A percentile compares a stretch with the other conserved stretches of the same genome.
These are phyloP conservation scores for Chaetothyriales sp. DNA, from an alignment of 2,329 filamentous ascomycete species.

Conservation along the genomic window DNA sequence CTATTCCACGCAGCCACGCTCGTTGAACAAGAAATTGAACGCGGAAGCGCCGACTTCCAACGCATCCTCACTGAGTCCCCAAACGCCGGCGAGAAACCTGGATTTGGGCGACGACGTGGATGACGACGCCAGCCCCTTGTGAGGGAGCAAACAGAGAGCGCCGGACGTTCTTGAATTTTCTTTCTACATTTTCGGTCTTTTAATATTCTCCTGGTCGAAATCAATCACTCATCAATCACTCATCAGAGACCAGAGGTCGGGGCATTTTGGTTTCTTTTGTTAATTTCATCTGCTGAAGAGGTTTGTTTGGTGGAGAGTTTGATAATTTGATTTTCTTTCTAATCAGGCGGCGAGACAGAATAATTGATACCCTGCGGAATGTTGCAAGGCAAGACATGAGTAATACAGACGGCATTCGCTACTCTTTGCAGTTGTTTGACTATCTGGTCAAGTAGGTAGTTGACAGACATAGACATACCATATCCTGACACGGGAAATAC, in stretches of 20 bases:
- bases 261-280: too few relatives aligned
- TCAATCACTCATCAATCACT: not conserved
- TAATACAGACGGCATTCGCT: not conserved
- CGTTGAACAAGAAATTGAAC: conserved; percentile 6
- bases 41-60: conserved; percentile 4
- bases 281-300: too few relatives aligned
- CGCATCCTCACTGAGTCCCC: conserved; percentile 10
- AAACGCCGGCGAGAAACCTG: conserved; percentile 33
- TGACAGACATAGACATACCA: too few relatives aligned
- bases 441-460: too few relatives aligned
- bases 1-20: conserved; percentile 10
- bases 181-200: not conserved
- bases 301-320: too few relatives aligned
- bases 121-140: conserved; percentile 13
- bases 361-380: not conserved
- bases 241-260: not conserved
- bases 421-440: not conserved
- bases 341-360: not conserved
- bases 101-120: conserved; percentile 41
- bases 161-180: not conserved
- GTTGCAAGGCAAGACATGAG: not conserved
- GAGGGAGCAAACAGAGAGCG: not conserved
- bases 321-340: too few relatives aligned
- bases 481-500: too few relatives aligned
- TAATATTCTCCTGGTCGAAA: not conserved